phyloP scores from a whole-genome alignment of 2,329 filamentous ascomycete species.

The Erysiphe pulchra region DNA sequence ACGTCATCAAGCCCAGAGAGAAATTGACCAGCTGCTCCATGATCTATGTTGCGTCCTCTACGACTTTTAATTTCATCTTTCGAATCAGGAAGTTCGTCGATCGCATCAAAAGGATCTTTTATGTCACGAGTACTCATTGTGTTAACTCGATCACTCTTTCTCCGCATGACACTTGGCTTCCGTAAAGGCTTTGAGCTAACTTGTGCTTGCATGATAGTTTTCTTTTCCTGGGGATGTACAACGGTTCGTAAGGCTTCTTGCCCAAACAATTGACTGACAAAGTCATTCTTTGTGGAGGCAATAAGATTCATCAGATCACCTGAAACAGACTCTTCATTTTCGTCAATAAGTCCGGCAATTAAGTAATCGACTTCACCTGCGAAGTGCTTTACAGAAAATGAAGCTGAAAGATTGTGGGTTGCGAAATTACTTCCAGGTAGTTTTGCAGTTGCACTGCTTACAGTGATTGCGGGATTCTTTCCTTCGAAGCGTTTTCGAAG shows the following conservation, averaged over 20 bases:
- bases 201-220: slow-evolving; percentile 81
- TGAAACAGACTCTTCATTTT: slow-evolving; percentile 89
- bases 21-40: slow-evolving; percentile 84
- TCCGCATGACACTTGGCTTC: slow-evolving; percentile 74
- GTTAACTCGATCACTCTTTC: slow-evolving; percentile 25
- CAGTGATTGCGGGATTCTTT: slow-evolving; percentile 74
- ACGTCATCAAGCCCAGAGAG: slow-evolving; percentile 73
- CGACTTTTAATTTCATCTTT: slow-evolving; percentile 17
- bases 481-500: slow-evolving; percentile 79
- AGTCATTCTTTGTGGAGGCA: slow-evolving; percentile 64
- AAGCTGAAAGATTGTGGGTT: slow-evolving; percentile 53
- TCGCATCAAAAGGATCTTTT: slow-evolving; percentile 11
- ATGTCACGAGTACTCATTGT: slow-evolving; percentile 13
- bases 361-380: slow-evolving; percentile 92
- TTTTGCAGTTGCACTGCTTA: slow-evolving; percentile 47
- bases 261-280: slow-evolving; percentile 77
- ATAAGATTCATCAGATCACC: slow-evolving; percentile 90
- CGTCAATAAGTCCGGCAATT: slow-evolving; percentile 64
- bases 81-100: slow-evolving; percentile 22
- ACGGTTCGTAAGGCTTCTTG: slow-evolving; percentile 84
- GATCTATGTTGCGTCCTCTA: slow-evolving; percentile 27
- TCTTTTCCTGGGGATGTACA: slow-evolving; percentile 74
- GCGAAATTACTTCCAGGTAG: slow-evolving; percentile 75
- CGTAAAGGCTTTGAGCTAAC: slow-evolving; percentile 88
- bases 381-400: slow-evolving; percentile 84